Percentiles rank a stretch among this genome's conserved stretches.
Conservation (phyloP, 805 yeast species). For the Priceomyces medius region DNA sequence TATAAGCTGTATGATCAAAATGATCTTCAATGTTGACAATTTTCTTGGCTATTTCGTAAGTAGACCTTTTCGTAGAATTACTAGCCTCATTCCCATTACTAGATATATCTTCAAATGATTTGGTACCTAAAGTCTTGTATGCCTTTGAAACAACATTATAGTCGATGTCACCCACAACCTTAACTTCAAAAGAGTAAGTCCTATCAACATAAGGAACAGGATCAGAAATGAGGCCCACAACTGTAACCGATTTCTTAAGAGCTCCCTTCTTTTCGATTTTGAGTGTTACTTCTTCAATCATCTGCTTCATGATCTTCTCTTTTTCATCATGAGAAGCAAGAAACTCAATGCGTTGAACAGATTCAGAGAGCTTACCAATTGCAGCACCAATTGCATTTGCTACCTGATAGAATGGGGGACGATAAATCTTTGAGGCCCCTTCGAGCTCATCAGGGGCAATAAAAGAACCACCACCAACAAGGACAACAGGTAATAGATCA, state of each 20-base stretch:
- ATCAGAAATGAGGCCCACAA: conserved; percentile 23
- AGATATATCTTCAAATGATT: background rate
- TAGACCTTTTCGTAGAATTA: conserved; percentile 1
- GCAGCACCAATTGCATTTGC: conserved; percentile 43
- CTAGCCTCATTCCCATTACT: background rate
- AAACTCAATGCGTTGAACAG: conserved; percentile 17
- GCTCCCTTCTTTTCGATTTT: conserved; percentile 24
- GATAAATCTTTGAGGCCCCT: conserved; percentile 43
- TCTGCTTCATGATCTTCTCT: conserved; percentile 13
- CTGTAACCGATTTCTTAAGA: conserved; percentile 16
- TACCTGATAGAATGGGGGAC: conserved; percentile 42
- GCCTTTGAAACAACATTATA: conserved; percentile 18
- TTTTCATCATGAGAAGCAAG: conserved; percentile 8
- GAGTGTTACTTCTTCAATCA: conserved; percentile 14
- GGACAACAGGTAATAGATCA: conserved; percentile 41
- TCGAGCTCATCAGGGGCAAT: conserved; percentile 37
- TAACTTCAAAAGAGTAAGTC: conserved; percentile 34
- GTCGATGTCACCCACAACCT: conserved; percentile 47
- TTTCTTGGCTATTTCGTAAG: background rate
- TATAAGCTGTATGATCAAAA: conserved; percentile 19
- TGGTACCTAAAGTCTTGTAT: background rate
- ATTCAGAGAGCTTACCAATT: conserved; percentile 39
- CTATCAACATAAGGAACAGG: conserved; percentile 34
- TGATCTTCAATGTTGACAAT: background rate
- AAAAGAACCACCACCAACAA: conserved; percentile 53